These are phyloP conservation scores for Chaetomiaceae sp. DNA, from an alignment of 2,329 filamentous ascomycete species.

Conservation along the genomic window DNA sequence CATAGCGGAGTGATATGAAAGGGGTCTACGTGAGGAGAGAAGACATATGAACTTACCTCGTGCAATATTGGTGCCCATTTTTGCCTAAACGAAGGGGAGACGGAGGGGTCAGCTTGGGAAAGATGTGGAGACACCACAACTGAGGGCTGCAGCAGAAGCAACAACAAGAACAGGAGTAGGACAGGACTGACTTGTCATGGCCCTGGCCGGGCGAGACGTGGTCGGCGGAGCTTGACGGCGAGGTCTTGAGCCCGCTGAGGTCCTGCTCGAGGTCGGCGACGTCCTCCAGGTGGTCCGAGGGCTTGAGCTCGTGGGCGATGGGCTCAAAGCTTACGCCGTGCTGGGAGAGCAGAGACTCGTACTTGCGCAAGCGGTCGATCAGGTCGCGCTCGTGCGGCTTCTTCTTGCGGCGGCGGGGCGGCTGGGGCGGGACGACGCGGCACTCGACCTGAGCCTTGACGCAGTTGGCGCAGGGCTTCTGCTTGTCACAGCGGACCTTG, in stretches of 20 bases:
- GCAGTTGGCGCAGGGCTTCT: slow-evolving; percentile 65
- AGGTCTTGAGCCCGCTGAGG: slow-evolving; percentile 49
- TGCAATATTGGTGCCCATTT: slow-evolving; percentile 46
- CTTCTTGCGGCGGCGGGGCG: slow-evolving; percentile 54
- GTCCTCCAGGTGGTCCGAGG: slow-evolving; percentile 41
- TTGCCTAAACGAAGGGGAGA: slow-evolving; percentile 24
- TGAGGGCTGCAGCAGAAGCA: no score
- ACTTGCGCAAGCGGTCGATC: slow-evolving; percentile 60
- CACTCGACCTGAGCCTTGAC: slow-evolving; percentile 57
- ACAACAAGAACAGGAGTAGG: no score
- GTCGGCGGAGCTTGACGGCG: slow-evolving; percentile 41
- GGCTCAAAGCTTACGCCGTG: slow-evolving; percentile 65
- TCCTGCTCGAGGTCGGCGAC: slow-evolving; percentile 52
- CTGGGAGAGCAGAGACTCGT: slow-evolving; percentile 59
- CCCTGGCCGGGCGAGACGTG: slow-evolving; percentile 26
- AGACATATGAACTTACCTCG: slow-evolving; percentile 36
- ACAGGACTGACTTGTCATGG: slow-evolving; percentile 28
- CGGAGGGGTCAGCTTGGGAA: slow-evolving; percentile 18
- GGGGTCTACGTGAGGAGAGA: neutral
- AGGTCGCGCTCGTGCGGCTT: slow-evolving; percentile 65
- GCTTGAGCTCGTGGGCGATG: slow-evolving; percentile 47
- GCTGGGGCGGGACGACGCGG: slow-evolving; percentile 49
- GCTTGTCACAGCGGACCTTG: slow-evolving; percentile 69
- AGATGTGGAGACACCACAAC: no score
- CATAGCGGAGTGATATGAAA: neutral